Conservation (phyloP, 116 monocot genomes). For the Posidonia oceanica region DNA sequence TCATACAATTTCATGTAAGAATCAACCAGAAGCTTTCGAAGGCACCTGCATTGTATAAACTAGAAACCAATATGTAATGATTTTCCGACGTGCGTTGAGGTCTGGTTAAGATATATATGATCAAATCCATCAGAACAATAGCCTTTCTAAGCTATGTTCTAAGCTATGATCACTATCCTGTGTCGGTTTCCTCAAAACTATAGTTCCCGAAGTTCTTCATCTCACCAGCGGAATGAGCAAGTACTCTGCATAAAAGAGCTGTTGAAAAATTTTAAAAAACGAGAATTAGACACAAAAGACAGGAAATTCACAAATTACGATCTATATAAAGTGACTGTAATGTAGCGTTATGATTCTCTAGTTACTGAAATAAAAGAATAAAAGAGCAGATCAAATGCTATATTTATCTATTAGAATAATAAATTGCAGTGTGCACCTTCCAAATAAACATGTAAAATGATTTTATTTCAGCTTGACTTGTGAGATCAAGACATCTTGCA, state of each 20-base stretch:
- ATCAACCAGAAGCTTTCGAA: too few relatives aligned
- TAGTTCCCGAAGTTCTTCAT: slow-evolving; percentile 20
- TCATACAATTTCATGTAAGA: too few relatives aligned
- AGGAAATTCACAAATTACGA: background rate
- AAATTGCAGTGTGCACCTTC: slow-evolving; percentile 47
- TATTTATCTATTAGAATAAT: background rate
- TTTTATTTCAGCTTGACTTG: slow-evolving; percentile 66
- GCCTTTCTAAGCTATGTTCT: too few relatives aligned
- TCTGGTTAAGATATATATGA: background rate
- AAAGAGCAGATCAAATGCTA: background rate
- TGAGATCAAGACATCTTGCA: slow-evolving; percentile 55
- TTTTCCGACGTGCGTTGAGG: background rate
- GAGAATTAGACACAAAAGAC: background rate
- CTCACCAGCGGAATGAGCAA: slow-evolving; percentile 94
- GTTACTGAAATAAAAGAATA: background rate
- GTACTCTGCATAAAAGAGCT: slow-evolving; percentile 97
- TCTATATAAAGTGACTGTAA: background rate
- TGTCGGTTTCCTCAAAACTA: too few relatives aligned
- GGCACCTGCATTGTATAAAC: too few relatives aligned
- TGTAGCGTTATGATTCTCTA: background rate
- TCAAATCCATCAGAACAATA: too few relatives aligned
- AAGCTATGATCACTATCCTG: too few relatives aligned
- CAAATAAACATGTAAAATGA: slow-evolving; percentile 99
- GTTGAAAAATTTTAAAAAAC: slow-evolving; percentile 6
- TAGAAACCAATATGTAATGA: too few relatives aligned